phyloP scores from a whole-genome alignment of 257 asterid species.

The Sherardia arvensis region DNA sequence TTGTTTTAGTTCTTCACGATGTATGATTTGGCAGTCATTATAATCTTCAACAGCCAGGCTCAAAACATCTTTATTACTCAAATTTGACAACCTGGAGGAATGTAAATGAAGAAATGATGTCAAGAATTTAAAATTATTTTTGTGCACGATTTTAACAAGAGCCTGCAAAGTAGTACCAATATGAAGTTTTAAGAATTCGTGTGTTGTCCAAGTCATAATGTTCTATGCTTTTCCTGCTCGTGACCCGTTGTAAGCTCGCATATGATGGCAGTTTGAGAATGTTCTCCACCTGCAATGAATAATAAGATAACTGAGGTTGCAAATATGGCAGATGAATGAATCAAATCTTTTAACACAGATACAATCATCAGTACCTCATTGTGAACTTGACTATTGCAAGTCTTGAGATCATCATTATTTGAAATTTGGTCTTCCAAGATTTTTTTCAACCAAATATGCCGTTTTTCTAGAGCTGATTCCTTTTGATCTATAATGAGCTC shows the following conservation, averaged over 20 bases:
- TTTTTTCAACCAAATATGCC: slow-evolving; percentile 32
- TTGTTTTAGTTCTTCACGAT: slow-evolving; percentile 57
- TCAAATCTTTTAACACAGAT: slow-evolving; percentile 6
- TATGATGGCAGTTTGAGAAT: slow-evolving; percentile 51
- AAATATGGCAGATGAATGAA: not conserved
- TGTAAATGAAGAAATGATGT: not conserved
- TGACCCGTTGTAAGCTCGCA: slow-evolving; percentile 53
- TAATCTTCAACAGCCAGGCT: slow-evolving; percentile 61
- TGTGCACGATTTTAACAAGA: not conserved
- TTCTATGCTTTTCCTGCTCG: slow-evolving; percentile 52
- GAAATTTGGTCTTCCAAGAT: slow-evolving; percentile 42
- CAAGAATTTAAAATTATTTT: not conserved
- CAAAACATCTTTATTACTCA: slow-evolving; percentile 57
- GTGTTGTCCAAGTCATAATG: slow-evolving; percentile 37
- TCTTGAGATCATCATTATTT: slow-evolving; percentile 20
- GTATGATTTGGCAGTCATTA: slow-evolving; percentile 57
- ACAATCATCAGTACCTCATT: slow-evolving; percentile 43
- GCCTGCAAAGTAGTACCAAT: slow-evolving; percentile 35
- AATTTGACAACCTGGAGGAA: slow-evolving; percentile 48
- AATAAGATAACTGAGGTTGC: not conserved
- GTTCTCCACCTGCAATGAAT: slow-evolving; percentile 45
- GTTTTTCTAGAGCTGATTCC: slow-evolving; percentile 44
- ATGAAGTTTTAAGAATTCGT: slow-evolving; percentile 66
- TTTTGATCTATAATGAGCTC: slow-evolving; percentile 41
- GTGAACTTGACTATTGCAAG: slow-evolving; percentile 28